Conservation (phyloP, 2,329 filamentous ascomycete genomes). For the Tolypocladium paradoxum region DNA sequence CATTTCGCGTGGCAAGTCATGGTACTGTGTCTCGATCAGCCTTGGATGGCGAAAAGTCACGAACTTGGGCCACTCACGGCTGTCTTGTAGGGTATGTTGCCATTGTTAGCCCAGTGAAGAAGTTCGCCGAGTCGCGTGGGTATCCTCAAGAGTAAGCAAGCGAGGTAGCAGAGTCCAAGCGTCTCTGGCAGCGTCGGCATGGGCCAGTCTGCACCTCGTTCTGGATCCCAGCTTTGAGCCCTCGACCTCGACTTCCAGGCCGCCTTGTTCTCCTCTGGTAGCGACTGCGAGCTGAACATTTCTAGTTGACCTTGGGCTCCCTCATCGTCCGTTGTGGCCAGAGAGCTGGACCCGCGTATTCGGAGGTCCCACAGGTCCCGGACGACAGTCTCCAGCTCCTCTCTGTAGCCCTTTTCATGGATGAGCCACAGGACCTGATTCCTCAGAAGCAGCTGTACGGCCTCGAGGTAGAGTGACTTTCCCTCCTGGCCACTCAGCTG, state of each 20-base stretch:
- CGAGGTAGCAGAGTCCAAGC: slow-evolving; percentile 71
- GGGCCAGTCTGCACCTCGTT: slow-evolving; percentile 36
- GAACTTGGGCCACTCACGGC: slow-evolving; percentile 37
- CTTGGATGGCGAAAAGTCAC: background rate
- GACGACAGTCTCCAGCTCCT: slow-evolving; percentile 68
- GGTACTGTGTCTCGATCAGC: slow-evolving; percentile 28
- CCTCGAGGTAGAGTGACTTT: slow-evolving; percentile 70
- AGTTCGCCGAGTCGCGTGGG: slow-evolving; percentile 70
- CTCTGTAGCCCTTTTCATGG: slow-evolving; percentile 50
- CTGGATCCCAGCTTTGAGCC: slow-evolving; percentile 32
- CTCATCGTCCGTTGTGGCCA: slow-evolving; percentile 15
- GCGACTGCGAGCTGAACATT: slow-evolving; percentile 29
- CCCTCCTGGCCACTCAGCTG: slow-evolving; percentile 57
- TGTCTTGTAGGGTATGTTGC: slow-evolving; percentile 61
- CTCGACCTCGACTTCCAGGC: slow-evolving; percentile 19
- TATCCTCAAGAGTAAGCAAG: slow-evolving; percentile 60
- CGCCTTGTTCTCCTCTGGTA: slow-evolving; percentile 9
- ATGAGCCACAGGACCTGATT: slow-evolving; percentile 72
- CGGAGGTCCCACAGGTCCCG: slow-evolving; percentile 79
- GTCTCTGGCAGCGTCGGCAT: slow-evolving; percentile 64
- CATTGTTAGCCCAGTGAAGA: slow-evolving; percentile 52
- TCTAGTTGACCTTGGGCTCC: slow-evolving; percentile 17
- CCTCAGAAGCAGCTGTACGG: slow-evolving; percentile 73
- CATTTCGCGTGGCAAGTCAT: slow-evolving; percentile 53
- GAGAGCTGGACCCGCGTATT: slow-evolving; percentile 31